A percentile compares a stretch with the other conserved stretches of the same genome.
These are phyloP conservation scores for Colletotrichum sp. DNA, from an alignment of 2,329 filamentous ascomycete species.

Conservation along the genomic window DNA sequence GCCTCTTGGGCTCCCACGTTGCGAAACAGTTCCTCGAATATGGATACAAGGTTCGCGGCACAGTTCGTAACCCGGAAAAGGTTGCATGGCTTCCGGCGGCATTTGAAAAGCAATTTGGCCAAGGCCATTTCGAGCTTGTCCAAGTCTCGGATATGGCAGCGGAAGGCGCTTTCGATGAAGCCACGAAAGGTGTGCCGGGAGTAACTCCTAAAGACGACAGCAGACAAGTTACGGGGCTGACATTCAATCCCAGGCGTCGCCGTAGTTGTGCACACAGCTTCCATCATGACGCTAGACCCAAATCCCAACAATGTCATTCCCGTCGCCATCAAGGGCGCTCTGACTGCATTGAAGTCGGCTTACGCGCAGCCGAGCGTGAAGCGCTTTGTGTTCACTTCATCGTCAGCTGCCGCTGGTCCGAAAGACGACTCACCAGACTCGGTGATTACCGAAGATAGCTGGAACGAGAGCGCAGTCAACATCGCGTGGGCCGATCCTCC, in stretches of 20 bases:
- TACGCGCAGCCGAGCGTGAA: constrained; percentile 44
- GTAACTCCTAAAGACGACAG: too few relatives aligned
- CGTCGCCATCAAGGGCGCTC: constrained; percentile 34
- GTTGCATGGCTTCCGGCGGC: constrained; percentile 39
- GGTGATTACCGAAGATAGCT: constrained; percentile 22
- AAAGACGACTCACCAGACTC: background rate
- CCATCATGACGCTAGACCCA: constrained; percentile 39
- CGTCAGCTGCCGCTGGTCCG: constrained; percentile 8
- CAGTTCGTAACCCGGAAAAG: constrained; percentile 38
- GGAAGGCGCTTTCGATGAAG: constrained; percentile 41
- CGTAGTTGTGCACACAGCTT: constrained; percentile 50
- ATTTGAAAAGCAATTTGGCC: constrained; percentile 31
- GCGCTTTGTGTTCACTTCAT: constrained; percentile 26
- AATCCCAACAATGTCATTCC: constrained; percentile 49
- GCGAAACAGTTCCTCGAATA: constrained; percentile 41
- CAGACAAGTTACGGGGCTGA: background rate
- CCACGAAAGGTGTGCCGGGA: constrained; percentile 35
- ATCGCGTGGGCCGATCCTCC: constrained; percentile 34
- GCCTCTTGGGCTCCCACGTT: constrained; percentile 49
- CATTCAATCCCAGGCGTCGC: constrained; percentile 24
- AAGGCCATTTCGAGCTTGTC: constrained; percentile 39
- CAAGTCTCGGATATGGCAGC: constrained; percentile 41
- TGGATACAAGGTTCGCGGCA: constrained; percentile 51
- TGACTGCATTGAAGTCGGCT: constrained; percentile 44
- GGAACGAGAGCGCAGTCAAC: constrained; percentile 33